Percentiles rank a stretch among this genome's conserved stretches.
Evolutionary conservation across 2,329 filamentous ascomycete species (phyloP).

Genomic region (Davidsoniella australis): DNA sequence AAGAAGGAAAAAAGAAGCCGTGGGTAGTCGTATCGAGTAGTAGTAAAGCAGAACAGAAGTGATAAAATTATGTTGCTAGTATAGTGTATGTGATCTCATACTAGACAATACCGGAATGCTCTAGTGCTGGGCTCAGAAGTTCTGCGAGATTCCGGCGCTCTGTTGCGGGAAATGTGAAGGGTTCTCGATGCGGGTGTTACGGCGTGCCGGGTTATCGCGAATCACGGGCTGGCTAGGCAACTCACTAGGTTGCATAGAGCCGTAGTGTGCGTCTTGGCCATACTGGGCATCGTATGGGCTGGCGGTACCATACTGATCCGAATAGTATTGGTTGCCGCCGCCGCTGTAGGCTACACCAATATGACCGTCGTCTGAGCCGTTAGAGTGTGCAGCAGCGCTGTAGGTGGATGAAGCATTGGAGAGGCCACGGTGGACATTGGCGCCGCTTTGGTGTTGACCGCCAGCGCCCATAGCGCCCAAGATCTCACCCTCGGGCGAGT

Average conservation of each 20-base stretch:
- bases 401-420: conserved; percentile 96
- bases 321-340: conserved; percentile 28
- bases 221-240: conserved; percentile 58
- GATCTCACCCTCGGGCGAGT: conserved; percentile 59
- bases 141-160: conserved; percentile 89
- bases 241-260: conserved; percentile 21
- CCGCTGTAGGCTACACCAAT: conserved; percentile 31
- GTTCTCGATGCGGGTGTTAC: conserved; percentile 90
- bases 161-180: conserved; percentile 79
- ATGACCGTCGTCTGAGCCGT: conserved; percentile 39
- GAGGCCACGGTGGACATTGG: conserved; percentile 67
- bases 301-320: conserved; percentile 19
- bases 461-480: conserved; percentile 67
- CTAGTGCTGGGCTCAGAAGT: conserved; percentile 45
- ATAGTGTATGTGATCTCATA: background rate
- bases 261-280: conserved; percentile 11
- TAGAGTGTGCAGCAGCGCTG: conserved; percentile 63
- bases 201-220: conserved; percentile 75
- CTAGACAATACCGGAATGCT: too few relatives aligned
- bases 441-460: conserved; percentile 20
- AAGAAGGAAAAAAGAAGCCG: background rate
- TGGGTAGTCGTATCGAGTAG: conserved; percentile 1
- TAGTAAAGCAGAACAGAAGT: background rate
- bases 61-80: conserved; percentile 4
- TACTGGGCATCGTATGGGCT: conserved; percentile 10